These are phyloP conservation scores for Rhizopus microsporus DNA, from an alignment of 371 early-diverging fungal genomes.

Conservation along the genomic window DNA sequence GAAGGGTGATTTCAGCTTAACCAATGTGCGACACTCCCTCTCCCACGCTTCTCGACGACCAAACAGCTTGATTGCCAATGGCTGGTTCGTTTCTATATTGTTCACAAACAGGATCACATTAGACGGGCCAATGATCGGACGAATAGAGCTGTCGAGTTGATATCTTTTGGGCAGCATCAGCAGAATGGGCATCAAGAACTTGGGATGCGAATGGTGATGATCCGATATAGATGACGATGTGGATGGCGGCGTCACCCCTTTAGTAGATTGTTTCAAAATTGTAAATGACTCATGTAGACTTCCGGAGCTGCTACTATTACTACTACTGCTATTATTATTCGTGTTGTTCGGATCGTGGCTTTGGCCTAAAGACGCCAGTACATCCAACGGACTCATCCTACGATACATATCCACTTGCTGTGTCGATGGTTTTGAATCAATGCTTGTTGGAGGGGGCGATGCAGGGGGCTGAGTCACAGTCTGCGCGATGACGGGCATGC, in stretches of 20 bases:
- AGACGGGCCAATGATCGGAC: conserved; percentile 42
- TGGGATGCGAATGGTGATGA: conserved; percentile 1
- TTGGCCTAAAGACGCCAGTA: conserved; percentile 38
- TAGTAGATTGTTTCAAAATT: not conserved
- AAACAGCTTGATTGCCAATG: conserved; percentile 41
- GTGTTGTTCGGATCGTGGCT: conserved; percentile 6
- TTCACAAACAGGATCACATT: conserved; percentile 43
- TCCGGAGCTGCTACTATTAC: conserved; percentile 1
- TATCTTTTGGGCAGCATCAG: conserved; percentile 40
- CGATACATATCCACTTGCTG: conserved; percentile 25
- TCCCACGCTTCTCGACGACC: conserved; percentile 57
- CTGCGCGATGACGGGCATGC: conserved; percentile 41
- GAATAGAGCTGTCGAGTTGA: conserved; percentile 23
- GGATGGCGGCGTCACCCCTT: not conserved
- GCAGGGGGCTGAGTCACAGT: conserved; percentile 24
- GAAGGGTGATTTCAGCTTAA: conserved; percentile 37
- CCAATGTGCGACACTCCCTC: conserved; percentile 45
- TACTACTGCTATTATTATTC: conserved; percentile 1
- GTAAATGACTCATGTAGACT: conserved; percentile 12
- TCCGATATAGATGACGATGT: conserved; percentile 1
- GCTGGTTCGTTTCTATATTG: conserved; percentile 2
- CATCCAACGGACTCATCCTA: conserved; percentile 42
- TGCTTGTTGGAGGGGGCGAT: conserved; percentile 11
- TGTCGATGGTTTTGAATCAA: conserved; percentile 10
- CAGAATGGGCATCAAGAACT: conserved; percentile 12